Percentiles rank a stretch among this genome's conserved stretches.
Evolutionary conservation across 1,284 basidiomycete species (phyloP).

Genomic region (Pisolithus thermaeus): DNA sequence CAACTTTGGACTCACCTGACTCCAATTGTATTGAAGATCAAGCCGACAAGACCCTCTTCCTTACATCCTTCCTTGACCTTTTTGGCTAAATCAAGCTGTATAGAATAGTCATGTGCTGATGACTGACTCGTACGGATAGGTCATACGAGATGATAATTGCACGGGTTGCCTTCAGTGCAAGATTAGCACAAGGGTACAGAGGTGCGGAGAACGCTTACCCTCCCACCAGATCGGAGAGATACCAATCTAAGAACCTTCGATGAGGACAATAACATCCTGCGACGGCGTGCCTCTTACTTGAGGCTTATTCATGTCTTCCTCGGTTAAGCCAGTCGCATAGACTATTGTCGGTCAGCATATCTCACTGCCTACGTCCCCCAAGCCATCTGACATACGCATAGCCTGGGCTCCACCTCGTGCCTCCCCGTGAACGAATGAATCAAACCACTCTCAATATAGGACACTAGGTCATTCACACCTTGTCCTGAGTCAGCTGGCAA

Average conservation of each 20-base stretch:
- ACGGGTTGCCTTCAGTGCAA: conserved; percentile 61
- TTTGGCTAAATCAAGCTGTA: conserved; percentile 67
- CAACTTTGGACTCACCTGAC: conserved; percentile 47
- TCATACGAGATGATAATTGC: conserved; percentile 68
- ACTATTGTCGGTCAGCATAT: conserved; percentile 38
- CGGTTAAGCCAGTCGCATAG: conserved; percentile 70
- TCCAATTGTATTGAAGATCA: conserved; percentile 78
- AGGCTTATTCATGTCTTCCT: conserved; percentile 76
- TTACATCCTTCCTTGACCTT: conserved; percentile 73
- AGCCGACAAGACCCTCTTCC: conserved; percentile 69
- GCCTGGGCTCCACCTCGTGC: conserved; percentile 72
- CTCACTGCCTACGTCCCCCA: not conserved
- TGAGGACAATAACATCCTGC: not conserved
- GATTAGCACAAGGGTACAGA: not conserved
- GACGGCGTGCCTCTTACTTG: conserved; percentile 43
- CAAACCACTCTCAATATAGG: not conserved
- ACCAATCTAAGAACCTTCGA: conserved; percentile 52
- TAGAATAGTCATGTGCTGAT: conserved; percentile 6
- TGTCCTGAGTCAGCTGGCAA: conserved; percentile 61
- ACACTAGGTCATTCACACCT: conserved; percentile 35
- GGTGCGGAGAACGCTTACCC: conserved; percentile 39
- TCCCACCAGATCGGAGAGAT: conserved; percentile 87
- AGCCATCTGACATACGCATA: conserved; percentile 57
- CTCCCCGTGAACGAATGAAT: conserved; percentile 29
- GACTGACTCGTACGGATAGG: not conserved